Evolutionary conservation across 352 stramenopile genomes (phyloP).

Genomic region (Phytophthora pisi): DNA sequence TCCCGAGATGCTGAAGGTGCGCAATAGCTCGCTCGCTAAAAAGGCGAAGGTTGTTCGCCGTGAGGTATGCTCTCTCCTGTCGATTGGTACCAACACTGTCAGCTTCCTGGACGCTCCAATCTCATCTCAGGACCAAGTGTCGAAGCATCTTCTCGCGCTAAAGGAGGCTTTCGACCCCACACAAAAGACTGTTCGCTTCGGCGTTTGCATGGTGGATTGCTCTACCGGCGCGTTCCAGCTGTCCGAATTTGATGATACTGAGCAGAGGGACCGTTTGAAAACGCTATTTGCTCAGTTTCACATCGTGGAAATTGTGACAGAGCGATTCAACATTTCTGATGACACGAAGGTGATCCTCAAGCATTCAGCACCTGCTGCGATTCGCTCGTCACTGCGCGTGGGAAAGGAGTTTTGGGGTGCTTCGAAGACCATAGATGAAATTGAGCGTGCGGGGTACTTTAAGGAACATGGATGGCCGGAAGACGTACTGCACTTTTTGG

Average conservation of each 20-base stretch:
- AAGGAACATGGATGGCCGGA: slow-evolving; percentile 73
- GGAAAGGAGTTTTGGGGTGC: slow-evolving; percentile 92
- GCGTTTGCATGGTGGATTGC: slow-evolving; percentile 96
- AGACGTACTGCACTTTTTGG: slow-evolving; percentile 61
- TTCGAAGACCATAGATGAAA: slow-evolving; percentile 89
- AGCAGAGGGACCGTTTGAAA: slow-evolving; percentile 94
- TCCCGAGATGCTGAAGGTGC: slow-evolving; percentile 95
- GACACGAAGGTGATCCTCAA: slow-evolving; percentile 82
- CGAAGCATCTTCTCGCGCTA: slow-evolving; percentile 64
- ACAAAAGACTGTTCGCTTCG: slow-evolving; percentile 78
- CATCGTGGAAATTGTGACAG: slow-evolving; percentile 85
- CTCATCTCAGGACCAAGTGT: slow-evolving; percentile 54
- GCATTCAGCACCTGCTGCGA: slow-evolving; percentile 58
- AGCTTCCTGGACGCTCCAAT: slow-evolving; percentile 93
- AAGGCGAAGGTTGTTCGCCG: slow-evolving; percentile 91
- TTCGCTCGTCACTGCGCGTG: slow-evolving; percentile 68
- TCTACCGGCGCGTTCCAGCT: slow-evolving; percentile 93
- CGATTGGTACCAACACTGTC: slow-evolving; percentile 94
- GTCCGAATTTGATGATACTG: slow-evolving; percentile 97
- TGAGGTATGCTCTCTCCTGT: slow-evolving; percentile 97
- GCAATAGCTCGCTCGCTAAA: slow-evolving; percentile 81
- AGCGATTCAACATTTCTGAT: slow-evolving; percentile 66
- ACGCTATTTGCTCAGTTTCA: slow-evolving; percentile 94
- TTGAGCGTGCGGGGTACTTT: slow-evolving; percentile 91
- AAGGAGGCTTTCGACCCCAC: slow-evolving; percentile 75